These are phyloP conservation scores for Gliomastix tumulicola DNA, from an alignment of 2,329 filamentous ascomycete genomes.

Conservation along the genomic window DNA sequence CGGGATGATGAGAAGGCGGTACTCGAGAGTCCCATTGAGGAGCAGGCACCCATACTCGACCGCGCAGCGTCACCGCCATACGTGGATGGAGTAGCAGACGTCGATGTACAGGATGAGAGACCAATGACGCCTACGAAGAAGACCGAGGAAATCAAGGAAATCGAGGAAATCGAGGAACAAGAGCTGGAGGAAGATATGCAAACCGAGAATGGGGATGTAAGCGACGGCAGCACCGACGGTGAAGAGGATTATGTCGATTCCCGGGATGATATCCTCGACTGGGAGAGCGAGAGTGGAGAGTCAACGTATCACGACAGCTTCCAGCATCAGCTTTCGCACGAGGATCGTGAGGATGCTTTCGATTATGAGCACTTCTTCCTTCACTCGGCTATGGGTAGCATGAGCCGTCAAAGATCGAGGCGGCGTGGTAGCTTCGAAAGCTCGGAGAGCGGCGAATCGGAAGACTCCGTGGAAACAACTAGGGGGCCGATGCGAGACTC, in stretches of 20 bases:
- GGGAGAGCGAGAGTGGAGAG: conserved; percentile 56
- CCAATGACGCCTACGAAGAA: not conserved
- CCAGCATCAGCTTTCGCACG: conserved; percentile 65
- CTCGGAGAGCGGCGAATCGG: conserved; percentile 48
- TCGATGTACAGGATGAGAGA: no score
- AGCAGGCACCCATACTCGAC: no score
- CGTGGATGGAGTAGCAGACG: no score
- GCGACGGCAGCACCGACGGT: conserved; percentile 3
- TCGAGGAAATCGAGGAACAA: not conserved
- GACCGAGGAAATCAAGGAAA: not conserved
- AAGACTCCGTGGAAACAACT: conserved; percentile 56
- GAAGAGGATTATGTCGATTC: conserved; percentile 10
- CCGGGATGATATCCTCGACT: conserved; percentile 16
- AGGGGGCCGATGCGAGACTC: conserved; percentile 30
- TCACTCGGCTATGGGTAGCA: conserved; percentile 81
- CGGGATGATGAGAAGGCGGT: not conserved
- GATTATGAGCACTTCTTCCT: conserved; percentile 96
- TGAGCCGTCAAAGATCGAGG: conserved; percentile 46
- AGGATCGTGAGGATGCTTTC: conserved; percentile 90
- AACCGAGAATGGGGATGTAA: conserved; percentile 22
- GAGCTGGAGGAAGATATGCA: conserved; percentile 21
- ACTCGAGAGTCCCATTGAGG: not conserved
- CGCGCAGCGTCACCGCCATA: no score
- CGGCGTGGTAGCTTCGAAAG: conserved; percentile 25
- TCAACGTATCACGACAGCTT: conserved; percentile 56